Conservation (phyloP, 495 filamentous ascomycete genomes). For the Neurospora sp. region DNA sequence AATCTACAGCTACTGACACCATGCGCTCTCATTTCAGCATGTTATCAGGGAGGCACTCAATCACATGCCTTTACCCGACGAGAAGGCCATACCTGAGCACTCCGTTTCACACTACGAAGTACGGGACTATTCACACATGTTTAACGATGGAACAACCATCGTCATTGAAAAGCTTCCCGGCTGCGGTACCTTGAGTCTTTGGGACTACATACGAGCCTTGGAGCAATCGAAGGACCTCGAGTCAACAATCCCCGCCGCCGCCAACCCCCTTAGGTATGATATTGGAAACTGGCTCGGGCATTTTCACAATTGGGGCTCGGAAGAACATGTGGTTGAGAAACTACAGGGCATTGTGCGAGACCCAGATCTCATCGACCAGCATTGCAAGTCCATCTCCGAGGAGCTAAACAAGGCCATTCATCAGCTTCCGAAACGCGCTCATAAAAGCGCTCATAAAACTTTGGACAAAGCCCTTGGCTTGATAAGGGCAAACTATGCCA, state of each 20-base stretch:
- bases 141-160: not conserved
- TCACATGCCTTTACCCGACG: not conserved
- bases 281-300: not conserved
- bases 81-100: not conserved
- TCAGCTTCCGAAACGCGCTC: not conserved
- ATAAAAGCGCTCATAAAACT: not conserved
- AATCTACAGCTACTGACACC: not conserved
- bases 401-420: not conserved
- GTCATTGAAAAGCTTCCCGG: not conserved
- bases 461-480: not conserved
- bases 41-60: not conserved
- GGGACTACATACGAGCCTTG: not conserved
- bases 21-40: not conserved
- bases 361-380: not conserved
- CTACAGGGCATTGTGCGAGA: not conserved
- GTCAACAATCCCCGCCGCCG: not conserved
- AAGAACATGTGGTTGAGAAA: not conserved
- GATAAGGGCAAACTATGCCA: not conserved
- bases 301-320: not conserved
- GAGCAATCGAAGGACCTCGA: not conserved
- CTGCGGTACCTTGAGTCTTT: not conserved
- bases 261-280: not conserved
- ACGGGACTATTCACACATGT: not conserved
- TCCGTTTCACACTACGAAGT: not conserved
- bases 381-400: not conserved